Conservation (phyloP, 208 protist species). For the Blechomonas ayalai region DNA sequence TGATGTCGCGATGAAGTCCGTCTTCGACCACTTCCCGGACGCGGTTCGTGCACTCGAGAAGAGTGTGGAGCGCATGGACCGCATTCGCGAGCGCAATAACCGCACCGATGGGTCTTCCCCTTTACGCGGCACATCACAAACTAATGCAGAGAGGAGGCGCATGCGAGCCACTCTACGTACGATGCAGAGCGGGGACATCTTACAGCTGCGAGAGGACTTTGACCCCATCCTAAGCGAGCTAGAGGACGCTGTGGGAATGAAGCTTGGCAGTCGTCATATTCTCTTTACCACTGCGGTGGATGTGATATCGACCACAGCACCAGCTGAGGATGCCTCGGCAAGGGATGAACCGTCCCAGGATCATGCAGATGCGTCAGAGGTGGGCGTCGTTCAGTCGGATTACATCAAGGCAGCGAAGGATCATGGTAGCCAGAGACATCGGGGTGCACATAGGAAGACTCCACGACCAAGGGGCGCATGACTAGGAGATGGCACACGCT, state of each 20-base stretch:
- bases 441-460: too few species aligned
- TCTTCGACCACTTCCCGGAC: conserved; percentile 62
- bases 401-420: too few species aligned
- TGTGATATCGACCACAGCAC: conserved; percentile 17
- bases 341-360: background rate
- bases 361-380: too few species aligned
- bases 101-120: background rate
- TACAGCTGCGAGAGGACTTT: conserved; percentile 73
- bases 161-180: conserved; percentile 1
- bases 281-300: conserved; percentile 74
- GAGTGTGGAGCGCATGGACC: conserved; percentile 40
- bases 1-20: conserved; percentile 48
- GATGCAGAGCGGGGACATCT: conserved; percentile 73
- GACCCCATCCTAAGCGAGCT: conserved; percentile 69
- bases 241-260: conserved; percentile 75
- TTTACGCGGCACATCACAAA: conserved; percentile 8
- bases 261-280: conserved; percentile 74
- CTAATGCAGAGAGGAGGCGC: background rate
- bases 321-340: background rate
- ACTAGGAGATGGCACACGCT: too few species aligned
- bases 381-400: too few species aligned
- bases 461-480: too few species aligned
- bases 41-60: conserved; percentile 48
- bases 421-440: too few species aligned
- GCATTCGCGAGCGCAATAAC: conserved; percentile 25